Base-by-base conservation (phyloP, 345 rosid species). In the Lepidium didymum region DNA sequence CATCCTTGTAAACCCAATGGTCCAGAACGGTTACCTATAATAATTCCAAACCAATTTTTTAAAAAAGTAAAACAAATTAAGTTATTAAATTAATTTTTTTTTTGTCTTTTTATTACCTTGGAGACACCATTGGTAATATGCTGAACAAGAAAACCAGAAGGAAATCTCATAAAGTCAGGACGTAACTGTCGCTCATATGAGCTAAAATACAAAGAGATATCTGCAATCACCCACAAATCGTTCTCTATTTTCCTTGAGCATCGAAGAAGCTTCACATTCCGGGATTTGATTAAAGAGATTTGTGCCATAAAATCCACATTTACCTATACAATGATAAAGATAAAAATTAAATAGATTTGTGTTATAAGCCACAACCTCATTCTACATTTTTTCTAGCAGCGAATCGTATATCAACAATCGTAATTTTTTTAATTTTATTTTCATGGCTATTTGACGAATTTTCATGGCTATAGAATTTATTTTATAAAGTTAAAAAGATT, bases 71-170 rank as follows among this genome's bases (percentile, higher is more conserved):
- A 5, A 27, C 1, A 27, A 27, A 27, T 27, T 27, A 4, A 27
- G 5, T 27, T 27, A 27, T 27, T 25, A 25, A 25, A 27, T 27
- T 4, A 27, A 27, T 21, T 21, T 21, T 21, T 27, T 4, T 27
- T 27, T 27, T 27, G 31, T 27, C 31, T 27, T 27, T 27, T 27
- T 27, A 27, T 27, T 27, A 87, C 96, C 91, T 82, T 83, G 53
- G 73, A 80, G 70, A 52, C 78, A 25, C 81, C 84, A 55, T 78
- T 75, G 16, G 70, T 63, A 74, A 84, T 74, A 52, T 78, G 90
- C 66, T 86, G 80, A 19, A 87, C n/a, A 31, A 87, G 44, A 56
- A 80, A 86, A 52, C 96, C 90, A 51, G 90, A 90, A 37, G 94
- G 94, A 70, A 84, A 84, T 70, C 82, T 82, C 76, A 82, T 64